Conservation (phyloP, 2,329 filamentous ascomycete genomes). For the Ceratocystis albifundus region DNA sequence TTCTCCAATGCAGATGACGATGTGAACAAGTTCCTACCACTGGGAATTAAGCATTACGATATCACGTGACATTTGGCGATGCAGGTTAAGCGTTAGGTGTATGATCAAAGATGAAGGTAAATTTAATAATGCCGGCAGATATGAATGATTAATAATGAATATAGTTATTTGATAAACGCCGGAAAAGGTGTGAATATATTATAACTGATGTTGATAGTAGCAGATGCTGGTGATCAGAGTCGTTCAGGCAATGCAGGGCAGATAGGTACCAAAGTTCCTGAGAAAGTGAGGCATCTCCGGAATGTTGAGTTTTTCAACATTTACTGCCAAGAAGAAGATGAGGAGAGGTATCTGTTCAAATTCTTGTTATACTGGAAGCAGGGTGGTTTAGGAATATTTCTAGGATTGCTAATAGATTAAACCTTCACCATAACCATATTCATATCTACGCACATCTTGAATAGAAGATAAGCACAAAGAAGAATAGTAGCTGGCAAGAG, state of each 20-base stretch:
- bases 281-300: conserved; percentile 39
- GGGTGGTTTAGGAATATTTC: background rate
- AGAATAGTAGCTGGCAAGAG: conserved; percentile 69
- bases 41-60: too few species aligned
- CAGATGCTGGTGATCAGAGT: conserved; percentile 40
- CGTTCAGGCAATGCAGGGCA: conserved; percentile 31
- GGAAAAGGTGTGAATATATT: conserved; percentile 46
- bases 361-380: conserved; percentile 39
- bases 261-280: too few species aligned
- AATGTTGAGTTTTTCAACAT: conserved; percentile 45
- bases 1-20: background rate
- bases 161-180: conserved; percentile 48
- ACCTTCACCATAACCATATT: too few species aligned
- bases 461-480: conserved; percentile 53
- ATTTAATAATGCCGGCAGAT: conserved; percentile 49
- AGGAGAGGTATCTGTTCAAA: conserved; percentile 51
- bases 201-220: conserved; percentile 38
- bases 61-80: background rate
- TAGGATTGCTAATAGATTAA: background rate
- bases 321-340: conserved; percentile 36
- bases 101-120: conserved; percentile 18
- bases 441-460: conserved; percentile 26
- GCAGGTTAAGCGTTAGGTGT: too few species aligned
- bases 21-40: background rate
- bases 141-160: conserved; percentile 43